Evolutionary conservation across 2,329 filamentous ascomycete genomes (phyloP), one percentile per base, ranked within the genome.

Genomic region (Aspergillus ibericus): DNA sequence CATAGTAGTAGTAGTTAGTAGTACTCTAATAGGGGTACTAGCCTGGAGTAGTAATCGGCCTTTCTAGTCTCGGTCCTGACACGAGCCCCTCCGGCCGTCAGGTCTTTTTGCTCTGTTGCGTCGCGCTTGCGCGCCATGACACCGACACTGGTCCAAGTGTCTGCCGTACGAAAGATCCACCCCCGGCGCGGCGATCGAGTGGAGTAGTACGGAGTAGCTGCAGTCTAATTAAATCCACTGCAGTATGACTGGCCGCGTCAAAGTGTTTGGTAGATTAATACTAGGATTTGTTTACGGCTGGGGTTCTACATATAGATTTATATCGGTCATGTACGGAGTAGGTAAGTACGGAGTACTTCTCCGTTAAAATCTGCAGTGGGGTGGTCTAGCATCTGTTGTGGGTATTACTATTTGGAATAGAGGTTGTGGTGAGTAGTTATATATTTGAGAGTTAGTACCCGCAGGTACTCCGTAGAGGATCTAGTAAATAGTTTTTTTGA

Each of bases 161-260:
- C 40, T 35, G 38, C 36, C 51, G 38, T 32, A 53, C 38, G 44
- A 40, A 20, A 34, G 56, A 49, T 59, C 56, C 56, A 59, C 52
- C 27, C 32, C 18, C 40, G 46, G 56, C 27, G 46, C 35, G 52
- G 44, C 56, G 56, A 59, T 59, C 56, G 27, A 16, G 56, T 57
- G 55, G 55, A 57, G 55, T 57, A 32, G n/a, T 3, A 9, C n/a
- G n/a, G n/a, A n/a, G n/a, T 32, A 46, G 18, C 46, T 56, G 54
- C 25, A 44, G 32, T 40, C 20, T 36, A 50, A 38, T 55, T 25
- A 34, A 38, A 29, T 32, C 44, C 44, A 27, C 25, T 48, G 44
- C 44, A 48, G 25, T 48, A n/a, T 48, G 44, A 48, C 44, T 48
- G 22, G 44, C 44, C 16, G 25, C n/a, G 10, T 27, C 29, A 32